Evolutionary conservation across 805 yeast genomes (phyloP).

Genomic region (Spathaspora hagerdaliae): DNA sequence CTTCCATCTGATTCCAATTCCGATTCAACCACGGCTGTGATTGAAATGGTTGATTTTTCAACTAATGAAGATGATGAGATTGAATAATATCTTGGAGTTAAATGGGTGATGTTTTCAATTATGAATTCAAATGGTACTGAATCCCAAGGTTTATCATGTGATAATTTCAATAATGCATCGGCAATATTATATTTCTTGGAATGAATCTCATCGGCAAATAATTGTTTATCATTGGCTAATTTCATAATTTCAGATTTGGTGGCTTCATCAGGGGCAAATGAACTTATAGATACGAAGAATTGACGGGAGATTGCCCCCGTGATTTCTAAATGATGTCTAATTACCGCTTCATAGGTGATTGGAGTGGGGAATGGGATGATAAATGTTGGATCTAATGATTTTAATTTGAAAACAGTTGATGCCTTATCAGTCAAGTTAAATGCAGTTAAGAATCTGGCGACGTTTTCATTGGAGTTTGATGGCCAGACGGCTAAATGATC

Average conservation of each 20-base stretch:
- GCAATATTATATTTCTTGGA: constrained; percentile 65
- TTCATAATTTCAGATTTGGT: constrained; percentile 45
- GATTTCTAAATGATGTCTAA: constrained; percentile 85
- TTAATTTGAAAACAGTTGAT: constrained; percentile 57
- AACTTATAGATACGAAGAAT: constrained; percentile 64
- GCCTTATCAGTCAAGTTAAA: constrained; percentile 55
- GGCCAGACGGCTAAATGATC: constrained; percentile 97
- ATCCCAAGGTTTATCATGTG: constrained; percentile 67
- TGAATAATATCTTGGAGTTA: constrained; percentile 94
- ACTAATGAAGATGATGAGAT: constrained; percentile 84
- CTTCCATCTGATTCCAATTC: constrained; percentile 25
- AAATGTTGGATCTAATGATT: constrained; percentile 66
- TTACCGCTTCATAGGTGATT: constrained; percentile 81
- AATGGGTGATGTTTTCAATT: constrained; percentile 72
- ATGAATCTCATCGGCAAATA: constrained; percentile 64
- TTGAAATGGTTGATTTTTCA: constrained; percentile 70
- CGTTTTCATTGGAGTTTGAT: constrained; percentile 75
- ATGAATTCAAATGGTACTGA: constrained; percentile 79
- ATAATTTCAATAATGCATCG: constrained; percentile 61
- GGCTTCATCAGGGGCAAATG: constrained; percentile 73
- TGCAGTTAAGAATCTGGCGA: constrained; percentile 59
- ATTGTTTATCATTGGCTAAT: constrained; percentile 64
- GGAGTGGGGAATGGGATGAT: constrained; percentile 68
- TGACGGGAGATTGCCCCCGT: constrained; percentile 94
- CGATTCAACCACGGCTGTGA: constrained; percentile 91